Evolutionary conservation across 148 eudicot species (phyloP).

Genomic region (Euryodendron excelsum): DNA sequence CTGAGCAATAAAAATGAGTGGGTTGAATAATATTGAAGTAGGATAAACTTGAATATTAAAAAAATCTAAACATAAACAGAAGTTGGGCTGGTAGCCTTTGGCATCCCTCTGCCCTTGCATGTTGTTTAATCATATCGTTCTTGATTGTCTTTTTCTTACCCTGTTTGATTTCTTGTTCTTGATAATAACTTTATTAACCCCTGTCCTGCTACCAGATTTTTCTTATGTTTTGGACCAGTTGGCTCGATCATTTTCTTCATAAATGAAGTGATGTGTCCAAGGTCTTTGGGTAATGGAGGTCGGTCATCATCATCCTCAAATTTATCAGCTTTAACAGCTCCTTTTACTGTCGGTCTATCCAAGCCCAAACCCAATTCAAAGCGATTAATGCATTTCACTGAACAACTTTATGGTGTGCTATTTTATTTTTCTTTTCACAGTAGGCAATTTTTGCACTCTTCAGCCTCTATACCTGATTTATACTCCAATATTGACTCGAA

Average conservation of each 20-base stretch:
- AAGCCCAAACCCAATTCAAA: constrained; percentile 47
- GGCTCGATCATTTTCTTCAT: too few relatives aligned
- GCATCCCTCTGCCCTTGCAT: too few relatives aligned
- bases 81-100: too few relatives aligned
- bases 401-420: constrained; percentile 33
- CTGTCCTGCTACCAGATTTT: not conserved
- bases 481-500: not conserved
- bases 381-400: constrained; percentile 35
- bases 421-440: constrained; percentile 36
- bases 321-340: constrained; percentile 62
- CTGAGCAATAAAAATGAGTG: too few relatives aligned
- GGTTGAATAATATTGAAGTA: too few relatives aligned
- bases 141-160: not conserved
- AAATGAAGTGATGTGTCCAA: too few relatives aligned
- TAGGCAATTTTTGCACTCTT: constrained; percentile 52
- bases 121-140: not conserved
- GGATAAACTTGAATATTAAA: too few relatives aligned
- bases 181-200: constrained; percentile 4
- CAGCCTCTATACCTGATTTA: constrained; percentile 33
- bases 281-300: too few relatives aligned
- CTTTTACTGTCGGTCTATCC: constrained; percentile 66
- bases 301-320: too few relatives aligned
- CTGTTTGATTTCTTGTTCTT: not conserved
- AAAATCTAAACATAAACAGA: too few relatives aligned
- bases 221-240: constrained; percentile 20